Evolutionary conservation across 106 monocot species (phyloP), one percentile per base, ranked within the genome.

Genomic region (Allium sativum): DNA sequence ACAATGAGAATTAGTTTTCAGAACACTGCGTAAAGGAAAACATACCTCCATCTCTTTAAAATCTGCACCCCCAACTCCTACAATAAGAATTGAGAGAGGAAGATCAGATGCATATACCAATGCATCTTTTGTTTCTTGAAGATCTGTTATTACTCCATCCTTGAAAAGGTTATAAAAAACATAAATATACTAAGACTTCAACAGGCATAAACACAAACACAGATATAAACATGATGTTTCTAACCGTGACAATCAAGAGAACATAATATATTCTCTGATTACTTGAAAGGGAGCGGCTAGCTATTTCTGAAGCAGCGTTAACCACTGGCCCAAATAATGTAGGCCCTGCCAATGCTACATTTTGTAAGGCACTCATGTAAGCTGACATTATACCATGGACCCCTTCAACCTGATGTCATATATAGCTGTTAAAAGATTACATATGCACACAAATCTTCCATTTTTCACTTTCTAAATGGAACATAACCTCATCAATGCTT

Each of bases 91-190:
- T 40, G 93, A 94, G 19, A 94, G 68, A 61, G 93, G 93, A 16
- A 94, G 62, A 86, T 89, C 89, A 19, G 93, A 94, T 45, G 86
- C 89, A 62, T 81, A 80, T 40, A 93, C 86, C 43, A 94, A 52
- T 52, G 85, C 85, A 82, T 94, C 89, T 62, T 65, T 94, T 40
- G 86, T 89, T 81, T 89, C 93, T 67, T 94, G 89, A 52, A 83
- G 79, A 86, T 94, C 83, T 48, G 93, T 89, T 58, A 94, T 82
- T 44, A 94, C 93, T 40, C 90, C 94, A 77, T 95, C 94, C 94
- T 95, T 45, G 21, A 55, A 31, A 31, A 22, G 22, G 5, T 31
- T 31, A 31, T 40, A 63, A 52, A n/a, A 53, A 18, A 58, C 45
- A 66, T 65, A 10, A 18, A 44, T 50, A 15, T 10, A 20, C 18